These are phyloP conservation scores for Gyromitra esculenta DNA, from an alignment of 2,329 filamentous ascomycete species.

Conservation along the genomic window DNA sequence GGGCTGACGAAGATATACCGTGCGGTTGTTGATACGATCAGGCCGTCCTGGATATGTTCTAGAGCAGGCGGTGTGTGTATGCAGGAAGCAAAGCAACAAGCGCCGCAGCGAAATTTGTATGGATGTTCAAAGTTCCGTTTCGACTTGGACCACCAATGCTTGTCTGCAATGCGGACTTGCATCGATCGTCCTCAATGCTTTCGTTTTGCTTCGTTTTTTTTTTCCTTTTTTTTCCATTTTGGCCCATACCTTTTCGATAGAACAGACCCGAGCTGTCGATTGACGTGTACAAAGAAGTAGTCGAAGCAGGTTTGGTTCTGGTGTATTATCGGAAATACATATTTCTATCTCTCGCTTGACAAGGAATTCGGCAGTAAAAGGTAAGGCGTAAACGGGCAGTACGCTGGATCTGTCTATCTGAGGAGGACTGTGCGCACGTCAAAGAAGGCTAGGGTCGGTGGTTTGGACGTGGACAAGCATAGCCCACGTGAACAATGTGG, in stretches of 20 bases:
- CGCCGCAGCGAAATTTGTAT: slow-evolving; percentile 51
- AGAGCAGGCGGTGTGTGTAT: slow-evolving; percentile 49
- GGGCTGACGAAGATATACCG: slow-evolving; percentile 53
- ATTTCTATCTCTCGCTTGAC: slow-evolving; percentile 51
- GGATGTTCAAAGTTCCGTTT: slow-evolving; percentile 46
- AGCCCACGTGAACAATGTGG: slow-evolving; percentile 53
- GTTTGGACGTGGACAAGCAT: slow-evolving; percentile 49
- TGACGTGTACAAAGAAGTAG: slow-evolving; percentile 55
- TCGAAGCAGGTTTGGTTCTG: slow-evolving; percentile 53
- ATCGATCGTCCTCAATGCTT: slow-evolving; percentile 52
- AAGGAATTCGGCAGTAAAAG: slow-evolving; percentile 49
- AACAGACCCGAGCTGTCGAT: slow-evolving; percentile 54
- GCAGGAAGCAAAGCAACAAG: slow-evolving; percentile 39
- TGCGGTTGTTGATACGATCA: slow-evolving; percentile 53
- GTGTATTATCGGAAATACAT: slow-evolving; percentile 52
- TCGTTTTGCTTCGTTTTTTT: slow-evolving; percentile 52
- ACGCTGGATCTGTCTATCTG: slow-evolving; percentile 51
- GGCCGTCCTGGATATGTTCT: slow-evolving; percentile 56
- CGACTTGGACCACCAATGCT: slow-evolving; percentile 50
- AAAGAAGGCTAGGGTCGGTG: slow-evolving; percentile 46
- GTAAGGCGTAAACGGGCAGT: slow-evolving; percentile 52
- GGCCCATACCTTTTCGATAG: slow-evolving; percentile 52
- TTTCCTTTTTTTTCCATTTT: slow-evolving; percentile 52
- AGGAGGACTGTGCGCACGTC: slow-evolving; percentile 51
- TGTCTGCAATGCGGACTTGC: slow-evolving; percentile 41